phyloP scores from a whole-genome alignment of 2,329 filamentous ascomycete species.

The Fusarium sp. region DNA sequence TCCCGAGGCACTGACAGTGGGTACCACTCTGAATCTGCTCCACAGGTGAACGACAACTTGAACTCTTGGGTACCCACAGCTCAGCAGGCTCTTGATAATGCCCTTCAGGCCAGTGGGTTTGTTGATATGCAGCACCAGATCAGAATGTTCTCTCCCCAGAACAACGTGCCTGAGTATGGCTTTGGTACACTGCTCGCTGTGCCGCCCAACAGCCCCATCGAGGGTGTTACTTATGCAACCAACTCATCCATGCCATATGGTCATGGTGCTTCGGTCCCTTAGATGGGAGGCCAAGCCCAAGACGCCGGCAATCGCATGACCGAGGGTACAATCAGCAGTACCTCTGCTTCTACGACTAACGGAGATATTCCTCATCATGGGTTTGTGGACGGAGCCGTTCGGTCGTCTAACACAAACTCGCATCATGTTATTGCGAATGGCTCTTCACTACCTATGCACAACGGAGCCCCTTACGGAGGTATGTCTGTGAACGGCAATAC shows the following conservation, averaged over 20 bases:
- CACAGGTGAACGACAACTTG: constrained; percentile 11
- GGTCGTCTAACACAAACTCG: background rate
- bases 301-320: background rate
- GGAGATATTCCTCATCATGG: background rate
- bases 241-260: background rate
- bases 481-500: background rate
- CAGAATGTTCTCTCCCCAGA: background rate
- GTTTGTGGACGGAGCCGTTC: background rate
- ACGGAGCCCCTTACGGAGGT: background rate
- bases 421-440: constrained; percentile 7
- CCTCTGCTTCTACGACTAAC: background rate
- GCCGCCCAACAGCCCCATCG: constrained; percentile 37
- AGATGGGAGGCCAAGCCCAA: constrained; percentile 43
- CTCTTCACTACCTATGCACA: background rate
- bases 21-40: background rate
- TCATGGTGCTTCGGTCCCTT: constrained; percentile 33
- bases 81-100: constrained; percentile 42
- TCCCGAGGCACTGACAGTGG: background rate
- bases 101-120: constrained; percentile 39
- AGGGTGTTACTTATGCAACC: background rate
- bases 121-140: background rate
- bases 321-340: background rate
- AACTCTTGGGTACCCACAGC: constrained; percentile 45
- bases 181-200: constrained; percentile 20
- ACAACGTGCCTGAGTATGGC: background rate